phyloP scores from a whole-genome alignment of 148 eudicot genomes.

The Pharnaceum exiguum region DNA sequence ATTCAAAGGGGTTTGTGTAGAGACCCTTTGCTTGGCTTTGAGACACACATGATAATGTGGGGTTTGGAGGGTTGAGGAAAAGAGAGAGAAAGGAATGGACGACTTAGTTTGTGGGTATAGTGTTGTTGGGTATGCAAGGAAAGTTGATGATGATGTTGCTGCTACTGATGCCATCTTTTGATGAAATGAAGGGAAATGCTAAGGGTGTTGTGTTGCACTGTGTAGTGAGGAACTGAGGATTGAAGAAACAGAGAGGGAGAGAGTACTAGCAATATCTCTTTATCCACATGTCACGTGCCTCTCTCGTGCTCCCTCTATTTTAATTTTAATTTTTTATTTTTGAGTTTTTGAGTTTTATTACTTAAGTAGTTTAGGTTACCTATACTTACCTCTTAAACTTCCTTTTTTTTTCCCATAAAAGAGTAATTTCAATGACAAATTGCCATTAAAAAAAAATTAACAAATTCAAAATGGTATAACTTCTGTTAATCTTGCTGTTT shows the following conservation, averaged over 20 bases:
- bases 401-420: too few species aligned
- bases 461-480: too few species aligned
- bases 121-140: too few species aligned
- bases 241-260: conserved; percentile 4
- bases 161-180: conserved; percentile 4
- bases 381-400: too few species aligned
- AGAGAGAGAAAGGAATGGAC: neutral
- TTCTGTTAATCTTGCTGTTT: too few species aligned
- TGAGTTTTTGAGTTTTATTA: too few species aligned
- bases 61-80: neutral
- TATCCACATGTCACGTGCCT: conserved; percentile 22
- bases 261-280: conserved; percentile 4
- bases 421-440: too few species aligned
- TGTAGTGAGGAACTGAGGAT: conserved; percentile 1
- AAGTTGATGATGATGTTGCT: too few species aligned
- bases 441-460: too few species aligned
- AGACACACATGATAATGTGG: neutral
- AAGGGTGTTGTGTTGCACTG: conserved; percentile 2
- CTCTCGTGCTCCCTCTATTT: conserved; percentile 21
- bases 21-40: neutral
- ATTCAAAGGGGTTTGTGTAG: neutral
- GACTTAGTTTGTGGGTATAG: too few species aligned
- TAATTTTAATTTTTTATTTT: too few species aligned
- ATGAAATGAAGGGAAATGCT: neutral
- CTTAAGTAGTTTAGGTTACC: too few species aligned